Percentiles rank a stretch among this genome's conserved stretches.
Conservation (phyloP, 129 eudicot species). For the carrot (Daucus carota) region DH1_v3.0 NC_030381.2:51031001-51031500, state of each 20-base stretch:
- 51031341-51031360: background rate
- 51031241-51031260: background rate
- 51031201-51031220: slow-evolving; percentile 6
- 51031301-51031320: slow-evolving; percentile 12
- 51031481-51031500: slow-evolving; percentile 21
- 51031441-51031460: slow-evolving; percentile 35
- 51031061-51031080: slow-evolving; percentile 59
- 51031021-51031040: slow-evolving; percentile 59
- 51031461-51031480: slow-evolving; percentile 22
- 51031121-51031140: slow-evolving; percentile 55
- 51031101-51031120: slow-evolving; percentile 59
- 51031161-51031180: slow-evolving; percentile 61
- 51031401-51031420: slow-evolving; percentile 9
- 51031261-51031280: slow-evolving; percentile 27
- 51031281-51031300: slow-evolving; percentile 20
- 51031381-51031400: background rate
- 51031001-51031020: slow-evolving; percentile 35
- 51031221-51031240: slow-evolving; percentile 17
- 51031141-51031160: slow-evolving; percentile 48
- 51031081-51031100: slow-evolving; percentile 85
- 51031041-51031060: slow-evolving; percentile 84
- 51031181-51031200: slow-evolving; percentile 49
- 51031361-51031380: background rate
- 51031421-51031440: slow-evolving; percentile 38
- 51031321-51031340: slow-evolving; percentile 24